Conservation (phyloP, 129 eudicot genomes). For the Oenanthe sinensis region DNA sequence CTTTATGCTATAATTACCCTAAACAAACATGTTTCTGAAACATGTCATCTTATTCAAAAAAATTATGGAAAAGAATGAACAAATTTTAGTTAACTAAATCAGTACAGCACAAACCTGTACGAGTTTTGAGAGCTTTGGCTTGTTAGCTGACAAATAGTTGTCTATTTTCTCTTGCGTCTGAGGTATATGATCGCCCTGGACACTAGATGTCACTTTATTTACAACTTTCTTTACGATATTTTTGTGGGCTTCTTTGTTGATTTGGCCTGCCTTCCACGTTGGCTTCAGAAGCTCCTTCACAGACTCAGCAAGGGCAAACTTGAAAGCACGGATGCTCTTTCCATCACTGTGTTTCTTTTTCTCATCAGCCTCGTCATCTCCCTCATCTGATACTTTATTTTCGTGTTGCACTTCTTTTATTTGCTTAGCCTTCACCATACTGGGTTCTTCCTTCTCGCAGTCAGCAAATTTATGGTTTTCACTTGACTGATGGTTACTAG, state of each 20-base stretch:
- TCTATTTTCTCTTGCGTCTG: conserved; percentile 15
- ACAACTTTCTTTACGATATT: conserved; percentile 17
- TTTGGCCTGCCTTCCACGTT: conserved; percentile 10
- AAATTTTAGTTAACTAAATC: neutral
- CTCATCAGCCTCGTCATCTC: conserved; percentile 13
- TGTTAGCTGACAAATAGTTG: conserved; percentile 11
- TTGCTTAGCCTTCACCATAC: neutral
- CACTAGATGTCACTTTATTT: conserved; percentile 11
- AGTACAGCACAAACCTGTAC: conserved; percentile 11
- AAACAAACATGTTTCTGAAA: neutral
- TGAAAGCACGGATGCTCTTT: conserved; percentile 14
- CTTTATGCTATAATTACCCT: neutral
- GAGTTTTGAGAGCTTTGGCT: conserved; percentile 18
- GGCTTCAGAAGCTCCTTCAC: conserved; percentile 20
- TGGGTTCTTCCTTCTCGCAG: neutral
- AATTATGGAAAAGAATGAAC: neutral
- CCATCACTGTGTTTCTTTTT: conserved; percentile 11
- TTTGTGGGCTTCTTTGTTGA: conserved; percentile 15
- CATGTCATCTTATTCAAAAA: neutral
- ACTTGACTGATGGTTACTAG: neutral
- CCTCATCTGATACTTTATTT: neutral
- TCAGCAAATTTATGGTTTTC: neutral
- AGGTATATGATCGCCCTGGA: conserved; percentile 9
- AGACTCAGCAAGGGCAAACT: conserved; percentile 17
- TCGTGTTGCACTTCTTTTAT: conserved; percentile 7